Evolutionary conservation across 2,329 filamentous ascomycete species (phyloP).

Genomic region (Colletotrichum sp.): DNA sequence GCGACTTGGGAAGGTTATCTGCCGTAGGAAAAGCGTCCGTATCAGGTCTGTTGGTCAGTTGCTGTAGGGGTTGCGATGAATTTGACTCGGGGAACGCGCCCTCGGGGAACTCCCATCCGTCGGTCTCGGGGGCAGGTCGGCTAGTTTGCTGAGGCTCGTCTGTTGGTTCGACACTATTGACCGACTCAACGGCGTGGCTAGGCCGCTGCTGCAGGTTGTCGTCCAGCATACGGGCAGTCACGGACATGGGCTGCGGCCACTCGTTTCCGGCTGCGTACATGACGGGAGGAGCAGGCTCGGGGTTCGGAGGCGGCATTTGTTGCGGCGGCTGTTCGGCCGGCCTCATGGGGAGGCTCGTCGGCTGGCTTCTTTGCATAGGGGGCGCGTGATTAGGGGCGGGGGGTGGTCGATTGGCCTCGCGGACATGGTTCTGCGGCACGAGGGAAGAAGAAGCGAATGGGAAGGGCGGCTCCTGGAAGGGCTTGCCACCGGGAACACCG

Average conservation of each 20-base stretch:
- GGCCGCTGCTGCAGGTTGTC: constrained; percentile 33
- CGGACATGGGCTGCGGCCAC: constrained; percentile 33
- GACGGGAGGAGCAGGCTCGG: constrained; percentile 48
- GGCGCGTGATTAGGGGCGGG: constrained; percentile 65
- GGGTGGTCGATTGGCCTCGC: constrained; percentile 60
- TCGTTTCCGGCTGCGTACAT: constrained; percentile 39
- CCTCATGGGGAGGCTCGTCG: constrained; percentile 37
- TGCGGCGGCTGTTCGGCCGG: constrained; percentile 46
- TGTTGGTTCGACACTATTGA: constrained; percentile 41
- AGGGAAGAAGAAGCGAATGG: constrained; percentile 26
- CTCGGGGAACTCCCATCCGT: constrained; percentile 95
- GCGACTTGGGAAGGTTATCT: constrained; percentile 81
- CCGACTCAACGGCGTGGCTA: constrained; percentile 44
- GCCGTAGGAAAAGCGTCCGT: constrained; percentile 87
- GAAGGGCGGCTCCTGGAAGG: constrained; percentile 28
- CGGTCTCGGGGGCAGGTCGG: constrained; percentile 56
- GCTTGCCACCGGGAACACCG: constrained; percentile 47
- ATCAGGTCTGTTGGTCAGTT: constrained; percentile 72
- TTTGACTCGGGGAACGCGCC: constrained; percentile 65
- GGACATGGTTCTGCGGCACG: constrained; percentile 58
- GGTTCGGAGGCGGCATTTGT: constrained; percentile 59
- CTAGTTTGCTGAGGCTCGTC: constrained; percentile 43
- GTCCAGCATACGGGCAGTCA: constrained; percentile 33
- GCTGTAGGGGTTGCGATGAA: constrained; percentile 47
- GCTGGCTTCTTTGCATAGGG: constrained; percentile 47